Conservation (phyloP, 768 basidiomycete genomes). For the Chalciporus chontae region DNA sequence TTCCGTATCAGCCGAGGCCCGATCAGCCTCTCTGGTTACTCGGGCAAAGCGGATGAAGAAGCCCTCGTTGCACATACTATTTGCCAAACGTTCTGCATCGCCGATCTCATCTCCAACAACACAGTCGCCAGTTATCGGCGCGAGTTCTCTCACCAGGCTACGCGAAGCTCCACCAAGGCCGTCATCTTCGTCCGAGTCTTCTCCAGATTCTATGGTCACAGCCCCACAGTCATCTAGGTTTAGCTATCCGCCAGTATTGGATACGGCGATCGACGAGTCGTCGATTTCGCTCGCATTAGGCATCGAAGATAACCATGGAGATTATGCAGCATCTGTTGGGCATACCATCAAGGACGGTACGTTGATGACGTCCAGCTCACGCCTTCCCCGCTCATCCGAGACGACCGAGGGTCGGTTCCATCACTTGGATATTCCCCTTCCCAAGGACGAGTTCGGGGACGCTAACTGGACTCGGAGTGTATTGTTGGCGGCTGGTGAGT, state of each 20-base stretch:
- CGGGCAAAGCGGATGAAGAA: constrained; percentile 48
- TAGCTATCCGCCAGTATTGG: constrained; percentile 53
- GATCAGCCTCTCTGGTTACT: constrained; percentile 34
- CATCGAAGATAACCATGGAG: constrained; percentile 29
- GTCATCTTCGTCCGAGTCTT: constrained; percentile 32
- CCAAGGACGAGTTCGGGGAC: constrained; percentile 38
- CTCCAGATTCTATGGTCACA: constrained; percentile 48
- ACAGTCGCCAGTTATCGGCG: constrained; percentile 22
- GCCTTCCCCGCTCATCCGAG: constrained; percentile 16
- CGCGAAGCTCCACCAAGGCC: constrained; percentile 21
- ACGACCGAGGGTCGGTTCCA: constrained; percentile 21
- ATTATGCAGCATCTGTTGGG: constrained; percentile 7
- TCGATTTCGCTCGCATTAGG: constrained; percentile 38
- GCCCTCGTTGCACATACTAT: constrained; percentile 65
- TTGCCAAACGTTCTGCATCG: constrained; percentile 60
- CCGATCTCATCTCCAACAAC: constrained; percentile 35
- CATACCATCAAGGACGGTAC: constrained; percentile 10
- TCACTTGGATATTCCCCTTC: constrained; percentile 25
- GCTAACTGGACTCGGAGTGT: constrained; percentile 78
- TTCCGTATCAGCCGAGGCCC: constrained; percentile 31
- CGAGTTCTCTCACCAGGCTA: constrained; percentile 6
- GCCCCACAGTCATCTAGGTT: constrained; percentile 50
- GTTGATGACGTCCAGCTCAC: constrained; percentile 1
- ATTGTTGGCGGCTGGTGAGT: constrained; percentile 61
- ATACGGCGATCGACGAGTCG: constrained; percentile 60